Conservation (phyloP, 345 rosid genomes). For the Tarenaya hassleriana region DNA sequence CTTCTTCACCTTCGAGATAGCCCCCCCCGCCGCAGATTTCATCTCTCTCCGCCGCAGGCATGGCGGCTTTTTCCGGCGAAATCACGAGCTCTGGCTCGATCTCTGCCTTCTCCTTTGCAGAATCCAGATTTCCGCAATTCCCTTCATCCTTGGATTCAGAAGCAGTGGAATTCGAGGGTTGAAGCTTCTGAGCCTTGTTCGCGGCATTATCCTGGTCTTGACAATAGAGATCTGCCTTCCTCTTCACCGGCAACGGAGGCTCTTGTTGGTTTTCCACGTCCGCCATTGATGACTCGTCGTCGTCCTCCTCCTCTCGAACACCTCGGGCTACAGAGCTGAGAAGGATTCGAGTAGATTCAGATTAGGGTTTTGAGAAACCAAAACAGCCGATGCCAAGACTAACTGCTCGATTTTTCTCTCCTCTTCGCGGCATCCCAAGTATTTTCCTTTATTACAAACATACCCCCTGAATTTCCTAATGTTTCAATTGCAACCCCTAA, state of each 20-base stretch:
- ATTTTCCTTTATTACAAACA: too few species aligned
- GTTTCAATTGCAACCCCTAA: too few species aligned
- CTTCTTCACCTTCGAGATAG: too few species aligned
- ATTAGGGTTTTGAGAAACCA: conserved; percentile 17
- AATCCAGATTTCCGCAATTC: conserved; percentile 8
- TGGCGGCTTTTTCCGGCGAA: conserved; percentile 15
- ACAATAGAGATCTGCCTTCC: conserved; percentile 41
- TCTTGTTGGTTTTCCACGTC: conserved; percentile 42
- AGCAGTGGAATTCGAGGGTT: too few species aligned
- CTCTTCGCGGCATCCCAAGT: too few species aligned
- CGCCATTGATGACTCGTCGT: conserved; percentile 42
- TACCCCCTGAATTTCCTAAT: too few species aligned
- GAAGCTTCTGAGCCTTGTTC: too few species aligned
- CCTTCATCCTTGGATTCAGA: conserved; percentile 18
- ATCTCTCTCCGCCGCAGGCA: conserved; percentile 3
- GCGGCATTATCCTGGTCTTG: conserved; percentile 10
- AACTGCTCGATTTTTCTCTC: too few species aligned
- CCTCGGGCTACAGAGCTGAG: neutral
- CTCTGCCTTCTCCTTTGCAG: conserved; percentile 4
- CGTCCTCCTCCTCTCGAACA: neutral
- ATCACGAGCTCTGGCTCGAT: conserved; percentile 17
- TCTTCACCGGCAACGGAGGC: conserved; percentile 49
- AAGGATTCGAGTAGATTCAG: conserved; percentile 6
- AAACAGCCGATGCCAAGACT: neutral
- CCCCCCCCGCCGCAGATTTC: neutral